Percentiles rank a stretch among this genome's conserved stretches.
Evolutionary conservation across 129 eudicot genomes (phyloP).

Genomic region (Heracleum sosnowskyi): DNA sequence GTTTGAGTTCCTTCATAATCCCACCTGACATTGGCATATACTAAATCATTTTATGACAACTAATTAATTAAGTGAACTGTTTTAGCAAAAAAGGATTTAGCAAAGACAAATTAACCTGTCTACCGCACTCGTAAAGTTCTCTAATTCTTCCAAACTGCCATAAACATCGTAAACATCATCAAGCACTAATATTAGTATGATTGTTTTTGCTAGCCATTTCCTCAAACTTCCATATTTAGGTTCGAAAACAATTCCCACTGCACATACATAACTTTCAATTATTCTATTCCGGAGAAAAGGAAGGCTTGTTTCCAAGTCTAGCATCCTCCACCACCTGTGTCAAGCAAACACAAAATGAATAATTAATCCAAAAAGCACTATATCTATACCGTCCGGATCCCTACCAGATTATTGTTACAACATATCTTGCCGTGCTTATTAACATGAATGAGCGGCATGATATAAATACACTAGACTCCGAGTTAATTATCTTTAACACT

Average conservation of each 20-base stretch:
- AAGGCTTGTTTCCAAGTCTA: slow-evolving; percentile 14
- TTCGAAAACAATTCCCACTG: slow-evolving; percentile 28
- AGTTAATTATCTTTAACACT: no score
- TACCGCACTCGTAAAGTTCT: slow-evolving; percentile 28
- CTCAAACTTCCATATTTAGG: slow-evolving; percentile 21
- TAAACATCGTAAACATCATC: slow-evolving; percentile 39
- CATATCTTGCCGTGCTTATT: no score
- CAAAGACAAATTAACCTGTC: slow-evolving; percentile 20
- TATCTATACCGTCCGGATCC: no score
- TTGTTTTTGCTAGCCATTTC: slow-evolving; percentile 29
- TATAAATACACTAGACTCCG: no score
- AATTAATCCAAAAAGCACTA: no score
- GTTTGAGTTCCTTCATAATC: slow-evolving; percentile 6
- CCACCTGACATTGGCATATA: slow-evolving; percentile 23
- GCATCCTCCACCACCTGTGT: slow-evolving; percentile 41
- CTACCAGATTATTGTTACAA: no score
- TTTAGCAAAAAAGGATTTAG: no score
- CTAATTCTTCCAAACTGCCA: slow-evolving; percentile 32
- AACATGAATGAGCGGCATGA: no score
- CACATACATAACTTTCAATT: slow-evolving; percentile 39
- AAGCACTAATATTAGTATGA: slow-evolving; percentile 21
- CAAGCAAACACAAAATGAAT: neutral
- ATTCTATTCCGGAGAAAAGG: slow-evolving; percentile 36
- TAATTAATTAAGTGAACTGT: no score
- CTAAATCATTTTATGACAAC: no score